Conservation (phyloP, 331 rosid species). For the Pyracantha coccinea region DNA sequence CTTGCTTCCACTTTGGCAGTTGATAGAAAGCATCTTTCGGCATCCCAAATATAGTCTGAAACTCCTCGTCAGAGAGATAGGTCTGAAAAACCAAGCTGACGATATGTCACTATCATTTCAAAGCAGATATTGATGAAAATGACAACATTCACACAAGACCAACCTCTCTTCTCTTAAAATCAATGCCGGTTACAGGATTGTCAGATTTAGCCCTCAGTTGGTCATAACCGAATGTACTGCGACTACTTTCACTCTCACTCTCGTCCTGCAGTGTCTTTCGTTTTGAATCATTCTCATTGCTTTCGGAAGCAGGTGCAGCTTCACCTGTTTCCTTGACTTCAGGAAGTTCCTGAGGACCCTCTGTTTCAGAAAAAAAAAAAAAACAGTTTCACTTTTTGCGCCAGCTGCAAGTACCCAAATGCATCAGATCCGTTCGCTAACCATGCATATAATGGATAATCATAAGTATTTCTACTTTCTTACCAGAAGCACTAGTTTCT, state of each 20-base stretch:
- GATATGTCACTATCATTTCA: constrained; percentile 10
- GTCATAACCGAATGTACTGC: constrained; percentile 60
- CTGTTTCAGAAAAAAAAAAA: constrained; percentile 28
- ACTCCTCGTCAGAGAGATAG: constrained; percentile 78
- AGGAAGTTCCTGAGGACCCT: constrained; percentile 47
- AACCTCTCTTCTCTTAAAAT: constrained; percentile 93
- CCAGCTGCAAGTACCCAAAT: constrained; percentile 33
- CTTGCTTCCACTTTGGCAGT: constrained; percentile 96
- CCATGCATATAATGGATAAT: not conserved
- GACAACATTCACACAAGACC: constrained; percentile 15
- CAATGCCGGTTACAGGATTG: constrained; percentile 74
- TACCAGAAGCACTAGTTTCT: constrained; percentile 49
- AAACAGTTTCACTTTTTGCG: constrained; percentile 42
- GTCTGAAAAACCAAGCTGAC: constrained; percentile 37
- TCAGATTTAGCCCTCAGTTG: constrained; percentile 77
- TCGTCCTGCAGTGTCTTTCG: constrained; percentile 41
- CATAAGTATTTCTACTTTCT: constrained; percentile 14
- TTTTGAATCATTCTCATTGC: constrained; percentile 38
- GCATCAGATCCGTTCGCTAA: not conserved
- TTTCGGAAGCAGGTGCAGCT: constrained; percentile 34
- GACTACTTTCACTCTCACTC: constrained; percentile 29
- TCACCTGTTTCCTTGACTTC: constrained; percentile 58
- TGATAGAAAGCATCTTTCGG: constrained; percentile 63
- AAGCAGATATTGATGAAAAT: not conserved
- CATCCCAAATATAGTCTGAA: constrained; percentile 53